Evolutionary conservation across 441 rosid genomes (phyloP), one percentile per base, ranked within the genome.

Genomic region (Geranium incanum): DNA sequence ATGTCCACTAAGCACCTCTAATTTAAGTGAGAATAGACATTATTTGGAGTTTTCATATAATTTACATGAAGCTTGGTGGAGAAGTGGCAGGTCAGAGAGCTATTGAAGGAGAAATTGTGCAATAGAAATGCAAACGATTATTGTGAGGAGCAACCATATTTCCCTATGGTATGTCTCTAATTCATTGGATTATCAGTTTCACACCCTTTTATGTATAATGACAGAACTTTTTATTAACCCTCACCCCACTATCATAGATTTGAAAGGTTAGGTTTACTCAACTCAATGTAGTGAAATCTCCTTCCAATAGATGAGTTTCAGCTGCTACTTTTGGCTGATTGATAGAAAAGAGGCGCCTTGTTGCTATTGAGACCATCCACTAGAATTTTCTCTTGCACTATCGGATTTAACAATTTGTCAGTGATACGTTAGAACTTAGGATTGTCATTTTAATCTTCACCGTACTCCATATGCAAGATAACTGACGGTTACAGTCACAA

Each of bases 41-140:
- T 68, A 66, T 6, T 73, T 59, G 16, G 66, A 80, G 74, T 78
- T 78, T 63, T 73, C 60, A 68, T 74, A 50, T 78, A 72, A 78
- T 83, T 88, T 77, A 84, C 82, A 73, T 81, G 76, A 79, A 84
- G 83, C 79, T 75, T 87, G 84, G 76, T 88, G 85, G 86, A 85
- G 63, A 80, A 89, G 91, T 83, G 87, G 93, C 92, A 87, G 95
- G 89, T 87, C 76, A 78, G 84, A 95, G 66, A 81, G 96, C 87
- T 79, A 85, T 78, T 79, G 89, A 89, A 79, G 91, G 85, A 77
- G 88, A 84, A 79, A 55, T 84, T 77, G 80, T 86, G 74, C 76
- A 80, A 68, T 87, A 88, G 83, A 74, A 80, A 76, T 79, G 81
- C 77, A 67, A 78, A 82, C 72, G 69, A 62, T 77, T 79, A 75